Evolutionary conservation across 257 asterid species (phyloP).

Genomic region (Verbascum thapsus): DNA sequence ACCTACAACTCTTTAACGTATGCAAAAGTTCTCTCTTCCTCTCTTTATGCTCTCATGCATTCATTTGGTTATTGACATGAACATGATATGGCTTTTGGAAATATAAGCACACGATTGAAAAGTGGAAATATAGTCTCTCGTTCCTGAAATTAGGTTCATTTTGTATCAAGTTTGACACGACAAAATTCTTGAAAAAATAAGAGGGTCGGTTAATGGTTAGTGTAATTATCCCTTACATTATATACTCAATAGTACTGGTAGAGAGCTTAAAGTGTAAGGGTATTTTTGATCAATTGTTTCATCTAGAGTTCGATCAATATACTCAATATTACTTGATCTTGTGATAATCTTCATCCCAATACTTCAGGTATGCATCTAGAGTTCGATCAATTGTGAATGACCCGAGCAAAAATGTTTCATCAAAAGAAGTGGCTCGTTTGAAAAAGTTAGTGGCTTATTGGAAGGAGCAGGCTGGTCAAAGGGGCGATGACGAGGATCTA

Average conservation of each 20-base stretch:
- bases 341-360: conserved; percentile 6
- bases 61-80: neutral
- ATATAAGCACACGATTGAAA: neutral
- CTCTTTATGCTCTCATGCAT: neutral
- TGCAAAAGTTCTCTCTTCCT: conserved; percentile 22
- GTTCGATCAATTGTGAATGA: conserved; percentile 89
- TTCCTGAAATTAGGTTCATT: too few species aligned
- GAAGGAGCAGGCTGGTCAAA: conserved; percentile 91
- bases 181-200: too few species aligned
- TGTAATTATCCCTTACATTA: too few species aligned
- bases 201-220: too few species aligned
- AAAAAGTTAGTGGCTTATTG: conserved; percentile 78
- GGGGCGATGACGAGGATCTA: conserved; percentile 76
- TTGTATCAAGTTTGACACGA: too few species aligned
- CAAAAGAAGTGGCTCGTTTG: conserved; percentile 90
- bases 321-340: too few species aligned
- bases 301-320: too few species aligned
- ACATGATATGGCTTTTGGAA: neutral
- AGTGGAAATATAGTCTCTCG: neutral
- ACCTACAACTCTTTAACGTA: conserved; percentile 89
- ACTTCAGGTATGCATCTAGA: conserved; percentile 85
- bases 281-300: too few species aligned
- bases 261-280: neutral
- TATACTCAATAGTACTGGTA: too few species aligned
- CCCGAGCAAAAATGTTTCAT: conserved; percentile 83